phyloP scores from a whole-genome alignment of 768 basidiomycete genomes.

The Coprinopsis strossmayeri region DNA sequence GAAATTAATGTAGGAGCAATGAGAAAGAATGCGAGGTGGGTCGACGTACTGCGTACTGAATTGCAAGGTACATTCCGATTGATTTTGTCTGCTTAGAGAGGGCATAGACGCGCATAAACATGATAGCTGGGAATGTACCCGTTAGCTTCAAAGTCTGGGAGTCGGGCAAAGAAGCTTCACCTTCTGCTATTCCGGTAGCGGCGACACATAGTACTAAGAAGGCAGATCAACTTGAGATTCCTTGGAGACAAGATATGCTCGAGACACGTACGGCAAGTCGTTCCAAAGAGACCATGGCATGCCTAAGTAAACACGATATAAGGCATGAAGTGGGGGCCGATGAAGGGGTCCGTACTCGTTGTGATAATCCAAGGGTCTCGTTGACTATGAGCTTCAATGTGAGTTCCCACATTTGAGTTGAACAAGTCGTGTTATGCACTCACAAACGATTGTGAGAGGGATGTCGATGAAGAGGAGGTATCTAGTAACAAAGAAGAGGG shows the following conservation, averaged over 20 bases:
- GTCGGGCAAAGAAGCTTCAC: not conserved
- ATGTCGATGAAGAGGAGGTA: constrained; percentile 10
- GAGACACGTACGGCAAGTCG: not conserved
- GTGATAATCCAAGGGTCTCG: not conserved
- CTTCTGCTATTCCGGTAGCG: not conserved
- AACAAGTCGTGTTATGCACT: not conserved
- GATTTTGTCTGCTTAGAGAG: not conserved
- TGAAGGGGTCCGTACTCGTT: not conserved
- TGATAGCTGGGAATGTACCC: not conserved
- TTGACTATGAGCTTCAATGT: not conserved
- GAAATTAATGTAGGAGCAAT: not conserved
- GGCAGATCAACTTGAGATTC: not conserved
- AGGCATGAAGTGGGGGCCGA: not conserved
- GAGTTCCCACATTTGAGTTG: not conserved
- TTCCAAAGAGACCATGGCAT: constrained; percentile 1
- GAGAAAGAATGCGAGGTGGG: not conserved
- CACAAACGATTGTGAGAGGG: constrained; percentile 4
- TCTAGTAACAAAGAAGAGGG: constrained; percentile 10
- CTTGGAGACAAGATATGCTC: too few species aligned
- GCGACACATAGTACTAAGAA: not conserved
- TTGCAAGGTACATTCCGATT: not conserved
- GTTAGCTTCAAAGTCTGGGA: not conserved
- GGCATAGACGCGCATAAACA: not conserved
- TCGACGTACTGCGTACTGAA: not conserved
- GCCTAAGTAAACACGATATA: not conserved